Evolutionary conservation across 2,329 filamentous ascomycete genomes (phyloP), one percentile per base, ranked within the genome.

Genomic region (Microdochium bolleyi): DNA sequence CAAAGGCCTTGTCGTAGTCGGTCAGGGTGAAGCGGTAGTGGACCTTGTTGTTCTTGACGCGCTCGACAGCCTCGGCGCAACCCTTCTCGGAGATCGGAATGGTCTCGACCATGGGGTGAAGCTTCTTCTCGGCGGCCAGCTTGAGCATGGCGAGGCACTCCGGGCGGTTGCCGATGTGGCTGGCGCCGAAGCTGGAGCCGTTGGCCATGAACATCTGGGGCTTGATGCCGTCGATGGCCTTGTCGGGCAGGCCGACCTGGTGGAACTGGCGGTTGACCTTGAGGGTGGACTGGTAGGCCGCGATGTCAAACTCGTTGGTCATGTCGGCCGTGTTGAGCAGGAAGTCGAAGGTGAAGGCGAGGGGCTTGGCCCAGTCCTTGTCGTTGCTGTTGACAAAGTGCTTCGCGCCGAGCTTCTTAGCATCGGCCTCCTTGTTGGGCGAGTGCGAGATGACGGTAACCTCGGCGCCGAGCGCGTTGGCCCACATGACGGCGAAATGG

Each of bases 21-120:
- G 80, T 82, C 61, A 92, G 67, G 0, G 86, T 88, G 61, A 89
- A 85, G 41, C 88, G 76, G 65, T 89, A 92, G 32, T 78, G 77
- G 14, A 91, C 84, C 65, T 88, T 80, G 60, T 87, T 87, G 57
- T 81, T 82, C 63, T 86, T 82, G 50, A 92, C 79, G 57, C 84
- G 77, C 65, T 84, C 77, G 19, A 89, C 79, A 0, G 83, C 87
- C 71, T 89, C 77, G 67, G 83, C 83, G 63, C 86, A 84, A 0
- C 83, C 85, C 58, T 82, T 75, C 63, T 84, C 85, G 8, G 79
- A 80, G 50, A 89, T 82, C 24, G 82, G 73, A n/a, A 88, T 73
- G 24, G 80, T 74, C 64, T 85, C 73, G 21, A 86, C 76, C 76
- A 61, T 57, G 30, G 60, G 63, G 44, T 55, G 52, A 13, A 82